These are phyloP conservation scores for Dactylorhiza incarnata DNA, from an alignment of 106 monocot species.

Conservation along the genomic window DNA sequence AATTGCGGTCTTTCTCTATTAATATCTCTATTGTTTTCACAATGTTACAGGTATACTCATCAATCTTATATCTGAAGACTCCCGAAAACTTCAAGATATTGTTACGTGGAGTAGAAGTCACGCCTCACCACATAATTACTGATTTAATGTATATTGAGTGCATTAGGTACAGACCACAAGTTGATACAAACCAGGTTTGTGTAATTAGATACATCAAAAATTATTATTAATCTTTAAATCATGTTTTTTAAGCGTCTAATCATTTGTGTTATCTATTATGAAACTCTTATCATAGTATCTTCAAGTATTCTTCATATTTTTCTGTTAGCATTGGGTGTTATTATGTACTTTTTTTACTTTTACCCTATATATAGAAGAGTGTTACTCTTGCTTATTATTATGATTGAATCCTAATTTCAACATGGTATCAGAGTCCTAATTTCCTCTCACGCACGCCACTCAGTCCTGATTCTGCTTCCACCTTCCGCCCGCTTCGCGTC, in stretches of 20 bases:
- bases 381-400: too few species aligned
- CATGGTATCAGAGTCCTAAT: too few species aligned
- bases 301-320: background rate
- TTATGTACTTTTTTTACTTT: too few species aligned
- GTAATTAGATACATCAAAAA: slow-evolving; percentile 10
- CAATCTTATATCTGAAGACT: slow-evolving; percentile 67
- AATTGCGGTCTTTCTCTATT: slow-evolving; percentile 2
- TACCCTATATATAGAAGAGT: too few species aligned
- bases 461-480: too few species aligned
- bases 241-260: background rate
- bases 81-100: slow-evolving; percentile 63
- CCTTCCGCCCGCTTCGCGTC: too few species aligned
- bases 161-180: slow-evolving; percentile 64
- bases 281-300: background rate
- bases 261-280: background rate
- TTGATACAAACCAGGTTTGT: slow-evolving; percentile 55
- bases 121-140: slow-evolving; percentile 41
- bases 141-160: slow-evolving; percentile 73
- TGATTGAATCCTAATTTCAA: too few species aligned
- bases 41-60: slow-evolving; percentile 59
- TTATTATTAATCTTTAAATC: background rate
- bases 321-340: background rate
- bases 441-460: too few species aligned
- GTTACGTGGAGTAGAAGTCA: slow-evolving; percentile 55
- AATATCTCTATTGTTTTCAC: slow-evolving; percentile 5